A percentile compares a stretch with the other conserved stretches of the same genome.
These are phyloP conservation scores for Ramularia endophylla DNA, from an alignment of 2,329 filamentous ascomycete genomes.

Conservation along the genomic window DNA sequence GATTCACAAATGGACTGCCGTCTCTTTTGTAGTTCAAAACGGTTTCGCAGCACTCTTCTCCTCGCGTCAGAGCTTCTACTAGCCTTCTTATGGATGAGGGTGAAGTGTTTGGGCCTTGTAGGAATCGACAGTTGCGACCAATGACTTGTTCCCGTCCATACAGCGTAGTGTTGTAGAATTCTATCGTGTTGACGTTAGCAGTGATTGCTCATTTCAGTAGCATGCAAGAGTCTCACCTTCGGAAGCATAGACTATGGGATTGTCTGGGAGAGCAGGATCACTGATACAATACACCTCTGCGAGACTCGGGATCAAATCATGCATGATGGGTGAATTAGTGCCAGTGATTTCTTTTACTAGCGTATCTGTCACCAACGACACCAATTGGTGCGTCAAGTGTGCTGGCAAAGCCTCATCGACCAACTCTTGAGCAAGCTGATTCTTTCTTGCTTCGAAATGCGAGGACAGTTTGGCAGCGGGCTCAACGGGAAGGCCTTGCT, in stretches of 20 bases:
- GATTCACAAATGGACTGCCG: conserved; percentile 37
- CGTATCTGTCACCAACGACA: conserved; percentile 36
- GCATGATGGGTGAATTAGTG: conserved; percentile 35
- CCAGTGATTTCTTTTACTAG: conserved; percentile 41
- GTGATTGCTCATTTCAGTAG: not conserved
- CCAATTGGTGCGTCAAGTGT: conserved; percentile 37
- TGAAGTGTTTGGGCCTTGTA: conserved; percentile 38
- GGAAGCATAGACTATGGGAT: conserved; percentile 42
- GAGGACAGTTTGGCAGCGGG: conserved; percentile 33
- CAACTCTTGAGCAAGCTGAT: conserved; percentile 30
- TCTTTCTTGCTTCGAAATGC: conserved; percentile 32
- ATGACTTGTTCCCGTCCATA: conserved; percentile 40
- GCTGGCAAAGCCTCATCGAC: conserved; percentile 38
- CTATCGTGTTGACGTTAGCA: conserved; percentile 15
- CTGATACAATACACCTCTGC: conserved; percentile 43
- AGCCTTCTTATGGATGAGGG: conserved; percentile 31
- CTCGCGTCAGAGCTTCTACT: conserved; percentile 31
- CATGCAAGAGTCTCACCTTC: conserved; percentile 28
- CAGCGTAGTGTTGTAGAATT: conserved; percentile 40
- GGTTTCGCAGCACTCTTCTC: conserved; percentile 39
- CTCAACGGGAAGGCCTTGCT: conserved; percentile 19
- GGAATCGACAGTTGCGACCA: conserved; percentile 41
- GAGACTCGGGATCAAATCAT: conserved; percentile 36
- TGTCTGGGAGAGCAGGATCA: conserved; percentile 39
- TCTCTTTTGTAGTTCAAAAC: conserved; percentile 40